Base-by-base conservation (phyloP, 176 grass and related monocot species). In the Hyparrhenia diplandra region DNA sequence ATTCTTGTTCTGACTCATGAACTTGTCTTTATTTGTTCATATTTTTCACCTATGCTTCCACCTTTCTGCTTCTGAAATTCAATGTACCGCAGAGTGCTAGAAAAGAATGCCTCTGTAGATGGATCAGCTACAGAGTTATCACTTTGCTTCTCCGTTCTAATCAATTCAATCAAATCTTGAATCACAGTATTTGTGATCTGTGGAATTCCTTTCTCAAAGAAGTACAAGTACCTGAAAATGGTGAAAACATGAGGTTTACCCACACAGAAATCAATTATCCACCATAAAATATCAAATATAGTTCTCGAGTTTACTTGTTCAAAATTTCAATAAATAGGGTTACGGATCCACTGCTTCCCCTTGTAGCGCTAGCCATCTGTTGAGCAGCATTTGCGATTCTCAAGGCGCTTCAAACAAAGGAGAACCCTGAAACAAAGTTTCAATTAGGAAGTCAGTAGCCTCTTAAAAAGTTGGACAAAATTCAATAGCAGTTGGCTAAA, bases 181-280 rank as follows among this genome's bases (percentile, higher is more conserved):
- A 99, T 89, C 61, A 84, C 90, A 76, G 90, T 88, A 71, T 88
- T 91, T 21, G 92, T 95, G 68, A 99, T 95, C 65, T 99, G 90
- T 31, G 92, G 92, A 69, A 91, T 99, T 80, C 93, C 96, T 86
- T 99, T 99, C 76, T 99, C 96, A 99, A 99, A n/a, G 85, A 99
- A 99, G 80, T 99, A 99, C 13, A 99, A 72, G 69, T 99, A 99
- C 88, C 96, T 99, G 86, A 40, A 88, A 73, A 70, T 24, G 35
- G 52, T 77, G 54, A 6, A 70, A 59, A 51, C 46, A 36, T 27
- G 34, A 45, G 28, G 17, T 40, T 79, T 77, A 51, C 60, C 61
- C 41, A 43, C n/a, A 64, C 25, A 62, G 18, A n/a, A 76, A 66
- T 25, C 13, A 12, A 54, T 59, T 52, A 59, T 67, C 31, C 79